Conservation (phyloP, 2,329 filamentous ascomycete genomes). For the Hymenoscyphus fructigenus region DNA sequence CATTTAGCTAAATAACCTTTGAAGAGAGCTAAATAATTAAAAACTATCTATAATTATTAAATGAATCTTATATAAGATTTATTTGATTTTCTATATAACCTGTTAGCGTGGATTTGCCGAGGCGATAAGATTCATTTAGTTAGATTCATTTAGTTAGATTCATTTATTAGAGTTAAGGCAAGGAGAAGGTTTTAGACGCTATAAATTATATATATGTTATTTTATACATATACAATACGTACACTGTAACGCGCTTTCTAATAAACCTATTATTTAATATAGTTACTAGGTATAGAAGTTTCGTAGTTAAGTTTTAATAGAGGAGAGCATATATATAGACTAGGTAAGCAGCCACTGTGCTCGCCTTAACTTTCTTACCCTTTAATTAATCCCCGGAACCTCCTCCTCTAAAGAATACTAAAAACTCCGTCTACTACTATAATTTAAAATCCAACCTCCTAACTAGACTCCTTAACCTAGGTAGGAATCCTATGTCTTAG, state of each 20-base stretch:
- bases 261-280: neutral
- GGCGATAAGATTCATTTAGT: conserved; percentile 4
- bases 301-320: conserved; percentile 10
- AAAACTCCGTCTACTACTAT: no score
- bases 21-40: no score
- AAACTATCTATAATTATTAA: no score
- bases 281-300: conserved; percentile 8
- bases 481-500: no score
- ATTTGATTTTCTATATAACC: conserved; percentile 1
- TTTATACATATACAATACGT: neutral
- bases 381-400: no score
- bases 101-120: neutral
- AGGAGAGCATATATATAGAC: conserved; percentile 13
- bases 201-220: neutral
- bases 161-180: neutral
- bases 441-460: no score
- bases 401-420: no score
- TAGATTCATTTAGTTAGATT: neutral
- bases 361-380: no score
- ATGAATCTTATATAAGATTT: no score
- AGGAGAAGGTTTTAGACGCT: neutral
- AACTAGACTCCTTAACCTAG: no score
- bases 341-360: no score
- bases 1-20: no score
- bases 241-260: neutral